These are phyloP conservation scores for Populus euphratica DNA, from an alignment of 345 rosid genomes.

Conservation along the genomic window DNA sequence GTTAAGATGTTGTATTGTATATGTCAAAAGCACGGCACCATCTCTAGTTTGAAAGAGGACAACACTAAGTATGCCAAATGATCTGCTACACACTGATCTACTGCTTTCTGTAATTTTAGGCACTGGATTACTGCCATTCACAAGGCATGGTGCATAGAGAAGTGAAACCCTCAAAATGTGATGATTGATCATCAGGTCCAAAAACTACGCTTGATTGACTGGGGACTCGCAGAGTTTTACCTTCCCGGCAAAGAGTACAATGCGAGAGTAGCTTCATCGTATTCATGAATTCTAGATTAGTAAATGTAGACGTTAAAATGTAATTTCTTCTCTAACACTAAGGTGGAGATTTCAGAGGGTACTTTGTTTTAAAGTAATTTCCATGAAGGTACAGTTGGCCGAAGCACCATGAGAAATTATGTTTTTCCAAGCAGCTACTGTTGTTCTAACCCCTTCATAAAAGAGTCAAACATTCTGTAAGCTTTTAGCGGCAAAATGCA, in stretches of 20 bases:
- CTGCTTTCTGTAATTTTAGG: constrained; percentile 27
- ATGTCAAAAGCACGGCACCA: background rate
- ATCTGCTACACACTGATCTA: background rate
- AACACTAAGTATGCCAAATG: no score
- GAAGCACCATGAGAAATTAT: no score
- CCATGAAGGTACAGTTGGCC: no score
- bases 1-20: no score
- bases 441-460: background rate
- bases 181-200: constrained; percentile 78
- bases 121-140: constrained; percentile 77
- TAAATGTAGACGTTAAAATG: no score
- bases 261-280: constrained; percentile 82
- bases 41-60: background rate
- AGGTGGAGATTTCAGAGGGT: no score
- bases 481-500: background rate
- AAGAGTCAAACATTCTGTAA: no score
- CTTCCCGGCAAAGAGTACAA: constrained; percentile 76
- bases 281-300: background rate
- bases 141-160: constrained; percentile 89
- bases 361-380: no score
- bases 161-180: constrained; percentile 82
- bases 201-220: constrained; percentile 71
- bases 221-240: constrained; percentile 87
- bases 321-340: background rate
- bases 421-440: no score